These are phyloP conservation scores for Boletus subparvulus DNA, from an alignment of 768 basidiomycete genomes.

Conservation along the genomic window DNA sequence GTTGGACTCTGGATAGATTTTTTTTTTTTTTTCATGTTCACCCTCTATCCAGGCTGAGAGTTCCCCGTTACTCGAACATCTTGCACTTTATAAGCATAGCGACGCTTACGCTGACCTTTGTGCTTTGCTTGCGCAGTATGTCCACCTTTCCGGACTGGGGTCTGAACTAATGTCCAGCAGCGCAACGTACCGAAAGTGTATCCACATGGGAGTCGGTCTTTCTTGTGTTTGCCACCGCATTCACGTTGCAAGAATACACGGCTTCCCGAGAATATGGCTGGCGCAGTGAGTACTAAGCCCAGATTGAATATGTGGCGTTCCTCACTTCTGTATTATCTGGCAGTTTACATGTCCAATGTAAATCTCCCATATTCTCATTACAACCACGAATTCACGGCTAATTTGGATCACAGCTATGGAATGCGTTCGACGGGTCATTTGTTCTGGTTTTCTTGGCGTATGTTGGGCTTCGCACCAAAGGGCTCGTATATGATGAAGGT, in stretches of 20 bases:
- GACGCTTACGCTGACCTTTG: slow-evolving; percentile 63
- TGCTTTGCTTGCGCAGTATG: slow-evolving; percentile 75
- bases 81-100: slow-evolving; percentile 80
- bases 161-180: slow-evolving; percentile 37
- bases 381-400: background rate
- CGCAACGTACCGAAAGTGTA: slow-evolving; percentile 49
- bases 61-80: slow-evolving; percentile 76
- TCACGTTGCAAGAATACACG: slow-evolving; percentile 85
- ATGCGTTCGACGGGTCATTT: slow-evolving; percentile 81
- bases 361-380: slow-evolving; percentile 3
- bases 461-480: slow-evolving; percentile 61
- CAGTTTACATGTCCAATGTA: slow-evolving; percentile 85
- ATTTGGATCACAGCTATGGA: slow-evolving; percentile 68
- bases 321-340: background rate
- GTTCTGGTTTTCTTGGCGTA: slow-evolving; percentile 69
- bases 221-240: slow-evolving; percentile 73
- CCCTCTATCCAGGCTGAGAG: slow-evolving; percentile 56
- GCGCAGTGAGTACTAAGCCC: slow-evolving; percentile 60
- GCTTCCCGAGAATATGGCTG: slow-evolving; percentile 85
- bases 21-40: background rate
- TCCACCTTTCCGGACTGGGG: background rate
- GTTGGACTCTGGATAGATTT: slow-evolving; percentile 28
- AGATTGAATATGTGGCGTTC: background rate
- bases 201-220: slow-evolving; percentile 71
- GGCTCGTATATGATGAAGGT: slow-evolving; percentile 56